A percentile compares a stretch with the other conserved stretches of the same genome.
Conservation (phyloP, 164 flowering plant species). For the Malania oleifera region DNA sequence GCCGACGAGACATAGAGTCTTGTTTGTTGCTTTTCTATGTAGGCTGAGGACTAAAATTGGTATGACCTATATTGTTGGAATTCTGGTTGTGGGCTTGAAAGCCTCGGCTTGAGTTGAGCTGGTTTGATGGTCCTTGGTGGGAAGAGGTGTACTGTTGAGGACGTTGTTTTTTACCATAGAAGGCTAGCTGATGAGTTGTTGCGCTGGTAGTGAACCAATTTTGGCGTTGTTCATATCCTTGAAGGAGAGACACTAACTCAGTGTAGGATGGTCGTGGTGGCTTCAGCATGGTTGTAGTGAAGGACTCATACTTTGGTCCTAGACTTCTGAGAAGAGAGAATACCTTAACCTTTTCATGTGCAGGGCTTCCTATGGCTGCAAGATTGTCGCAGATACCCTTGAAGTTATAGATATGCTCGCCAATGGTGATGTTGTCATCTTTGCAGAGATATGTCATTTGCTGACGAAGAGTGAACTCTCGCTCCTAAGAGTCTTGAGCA, state of each 20-base stretch:
- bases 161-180: conserved; percentile 3
- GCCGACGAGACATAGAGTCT: background rate
- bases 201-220: background rate
- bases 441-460: too few relatives aligned
- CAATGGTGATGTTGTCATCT: too few relatives aligned
- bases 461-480: too few relatives aligned
- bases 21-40: background rate
- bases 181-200: conserved; percentile 1
- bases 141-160: background rate
- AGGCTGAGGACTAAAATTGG: background rate
- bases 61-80: background rate
- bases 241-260: background rate
- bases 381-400: too few relatives aligned
- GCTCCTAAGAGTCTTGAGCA: too few relatives aligned
- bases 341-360: too few relatives aligned
- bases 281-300: conserved; percentile 1
- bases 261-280: conserved; percentile 1
- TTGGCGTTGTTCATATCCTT: background rate
- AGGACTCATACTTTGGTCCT: background rate
- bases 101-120: background rate
- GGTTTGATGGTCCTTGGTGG: background rate
- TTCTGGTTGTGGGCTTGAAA: conserved; percentile 1
- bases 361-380: too few relatives aligned
- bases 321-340: too few relatives aligned
- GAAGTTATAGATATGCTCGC: too few relatives aligned